Evolutionary conservation across 495 filamentous ascomycete genomes (phyloP), one percentile per base, ranked within the genome.

Genomic region (Neohortaea acidophila): DNA sequence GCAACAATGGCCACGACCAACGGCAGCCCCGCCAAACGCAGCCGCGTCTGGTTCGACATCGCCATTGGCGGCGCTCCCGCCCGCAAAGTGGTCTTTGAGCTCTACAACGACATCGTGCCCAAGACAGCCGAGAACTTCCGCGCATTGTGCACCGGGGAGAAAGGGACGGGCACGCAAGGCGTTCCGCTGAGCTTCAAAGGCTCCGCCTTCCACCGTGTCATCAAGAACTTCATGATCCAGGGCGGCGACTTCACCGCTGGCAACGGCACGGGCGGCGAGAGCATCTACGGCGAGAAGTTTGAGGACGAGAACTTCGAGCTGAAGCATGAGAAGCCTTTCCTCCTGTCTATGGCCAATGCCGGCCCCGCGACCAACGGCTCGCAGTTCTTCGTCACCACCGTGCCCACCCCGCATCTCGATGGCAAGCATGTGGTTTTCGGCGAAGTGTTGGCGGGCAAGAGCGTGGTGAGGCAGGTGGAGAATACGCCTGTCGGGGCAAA

Each of bases 171-270:
- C 34, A 84, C 79, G 49, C 61, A 72, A 39, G 85, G 85, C 56
- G 86, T 91, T 64, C 80, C 77, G 26, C 68, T 99, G 41, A 79
- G 77, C 59, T 99, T 84, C 77, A 84, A 89, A 63, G 83, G 79
- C 53, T 87, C 80, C 38, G 56, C 43, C 43, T 99, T 99, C 76
- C 89, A 99, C 69, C 81, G 89, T 43, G 75, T 99, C 50, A 99
- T 99, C 66, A 92, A 92, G 60, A 61, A 78, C 44, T 99, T 99
- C 70, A 99, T 99, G 89, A 81, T 94, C 59, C 89, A 99, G 65
- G 89, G 89, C 52, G 89, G 89, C 62, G 89, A 99, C 64, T 99
- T 96, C 69, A 99, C 89, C 43, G 77, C 73, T 44, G 75, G 76
- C 58, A 87, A 99, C 43, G 52, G 89, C 38, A 96, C 91, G 18